Evolutionary conservation across 2,329 filamentous ascomycete genomes (phyloP).

Genomic region (Cladosporium sp.): DNA sequence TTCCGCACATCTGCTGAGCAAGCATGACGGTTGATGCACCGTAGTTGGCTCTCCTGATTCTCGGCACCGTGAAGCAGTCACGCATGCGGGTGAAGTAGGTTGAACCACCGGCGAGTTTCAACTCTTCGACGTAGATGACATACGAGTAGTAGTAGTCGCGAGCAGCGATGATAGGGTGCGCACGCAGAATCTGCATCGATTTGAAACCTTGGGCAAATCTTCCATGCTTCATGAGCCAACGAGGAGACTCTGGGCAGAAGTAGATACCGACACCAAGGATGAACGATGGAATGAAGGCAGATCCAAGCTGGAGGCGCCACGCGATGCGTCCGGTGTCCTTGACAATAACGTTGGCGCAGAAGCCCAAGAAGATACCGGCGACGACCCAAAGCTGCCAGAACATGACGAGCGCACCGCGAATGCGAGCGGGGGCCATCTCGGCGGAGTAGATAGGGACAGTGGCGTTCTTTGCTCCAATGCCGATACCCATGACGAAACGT

Average conservation of each 20-base stretch:
- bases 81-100: conserved; percentile 47
- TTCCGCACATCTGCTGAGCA: conserved; percentile 41
- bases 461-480: conserved; percentile 44
- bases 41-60: conserved; percentile 48
- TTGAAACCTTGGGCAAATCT: conserved; percentile 50
- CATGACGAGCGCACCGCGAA: conserved; percentile 72
- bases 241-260: conserved; percentile 48
- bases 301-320: conserved; percentile 70
- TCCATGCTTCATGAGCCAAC: conserved; percentile 55
- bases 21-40: conserved; percentile 41
- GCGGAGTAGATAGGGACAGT: conserved; percentile 49
- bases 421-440: conserved; percentile 51
- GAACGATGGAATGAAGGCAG: conserved; percentile 56
- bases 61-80: conserved; percentile 53
- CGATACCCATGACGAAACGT: conserved; percentile 71
- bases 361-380: conserved; percentile 63
- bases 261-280: conserved; percentile 38
- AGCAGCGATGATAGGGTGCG: conserved; percentile 56
- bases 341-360: conserved; percentile 65
- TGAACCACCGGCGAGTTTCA: conserved; percentile 40
- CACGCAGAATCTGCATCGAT: conserved; percentile 53
- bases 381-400: conserved; percentile 71
- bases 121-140: conserved; percentile 41
- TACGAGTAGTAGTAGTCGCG: conserved; percentile 57
- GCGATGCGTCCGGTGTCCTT: conserved; percentile 60